Percentiles rank a stretch among this genome's conserved stretches.
Evolutionary conservation across 139 green algal genomes (phyloP).

Genomic region (Coelastrella sp.): DNA sequence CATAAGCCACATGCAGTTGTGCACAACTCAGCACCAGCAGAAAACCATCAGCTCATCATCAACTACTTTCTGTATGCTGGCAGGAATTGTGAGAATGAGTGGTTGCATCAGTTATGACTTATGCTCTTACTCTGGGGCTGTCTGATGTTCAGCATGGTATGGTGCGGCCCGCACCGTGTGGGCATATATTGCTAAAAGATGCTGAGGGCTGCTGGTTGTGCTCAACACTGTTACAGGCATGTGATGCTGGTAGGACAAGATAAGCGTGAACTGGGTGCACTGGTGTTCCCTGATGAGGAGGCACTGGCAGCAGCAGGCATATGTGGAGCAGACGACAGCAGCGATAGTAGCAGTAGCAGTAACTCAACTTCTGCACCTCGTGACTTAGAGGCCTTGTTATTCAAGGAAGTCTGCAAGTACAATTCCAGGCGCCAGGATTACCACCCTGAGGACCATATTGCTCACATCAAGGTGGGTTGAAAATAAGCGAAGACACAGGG

Average conservation of each 20-base stretch:
- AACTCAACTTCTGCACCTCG: background rate
- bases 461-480: conserved; percentile 50
- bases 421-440: conserved; percentile 58
- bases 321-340: conserved; percentile 26
- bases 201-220: too few species aligned
- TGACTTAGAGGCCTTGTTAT: conserved; percentile 41
- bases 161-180: too few species aligned
- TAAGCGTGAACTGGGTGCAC: conserved; percentile 65
- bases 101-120: too few species aligned
- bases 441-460: conserved; percentile 66
- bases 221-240: too few species aligned
- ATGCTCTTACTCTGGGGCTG: too few species aligned
- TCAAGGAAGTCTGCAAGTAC: conserved; percentile 36
- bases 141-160: too few species aligned
- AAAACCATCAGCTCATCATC: too few species aligned
- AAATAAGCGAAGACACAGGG: background rate
- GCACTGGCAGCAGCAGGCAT: conserved; percentile 27
- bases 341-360: conserved; percentile 43
- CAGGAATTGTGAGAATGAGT: too few species aligned
- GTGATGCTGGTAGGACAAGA: conserved; percentile 84
- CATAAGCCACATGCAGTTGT: too few species aligned
- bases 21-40: conserved; percentile 64
- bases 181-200: too few species aligned
- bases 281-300: conserved; percentile 68
- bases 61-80: too few species aligned